Percentiles rank a stretch among this genome's conserved stretches.
Evolutionary conservation across 2,329 filamentous ascomycete genomes (phyloP).

Genomic region (Lojkania enalia): DNA sequence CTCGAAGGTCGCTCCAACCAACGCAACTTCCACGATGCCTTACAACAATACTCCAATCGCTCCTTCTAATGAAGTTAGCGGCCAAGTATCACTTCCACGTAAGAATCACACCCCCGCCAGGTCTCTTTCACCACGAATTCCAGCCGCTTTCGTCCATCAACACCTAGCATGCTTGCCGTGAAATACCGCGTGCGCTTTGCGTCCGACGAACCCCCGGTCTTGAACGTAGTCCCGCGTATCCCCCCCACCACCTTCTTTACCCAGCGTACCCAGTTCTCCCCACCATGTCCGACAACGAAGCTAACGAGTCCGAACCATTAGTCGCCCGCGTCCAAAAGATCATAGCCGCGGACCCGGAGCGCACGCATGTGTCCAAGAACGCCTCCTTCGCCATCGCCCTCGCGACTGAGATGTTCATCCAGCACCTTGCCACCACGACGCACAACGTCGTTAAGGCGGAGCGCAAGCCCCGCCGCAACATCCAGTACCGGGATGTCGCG

Average conservation of each 20-base stretch:
- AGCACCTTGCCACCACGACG: conserved; percentile 82
- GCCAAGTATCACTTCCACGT: conserved; percentile 84
- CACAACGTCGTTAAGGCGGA: conserved; percentile 89
- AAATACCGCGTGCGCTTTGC: not conserved
- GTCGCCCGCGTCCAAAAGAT: conserved; percentile 97
- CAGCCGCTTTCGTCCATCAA: not conserved
- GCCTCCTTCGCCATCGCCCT: conserved; percentile 92
- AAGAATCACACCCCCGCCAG: conserved; percentile 23
- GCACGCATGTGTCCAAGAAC: conserved; percentile 84
- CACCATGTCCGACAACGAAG: not conserved
- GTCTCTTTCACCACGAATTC: not conserved
- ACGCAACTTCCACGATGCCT: conserved; percentile 69
- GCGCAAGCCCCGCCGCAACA: conserved; percentile 86
- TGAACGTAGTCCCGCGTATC: not conserved
- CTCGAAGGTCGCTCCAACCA: not conserved
- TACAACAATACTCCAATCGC: conserved; percentile 86
- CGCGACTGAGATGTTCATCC: conserved; percentile 94
- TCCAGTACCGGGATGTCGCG: conserved; percentile 94
- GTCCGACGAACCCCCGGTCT: not conserved
- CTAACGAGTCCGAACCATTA: conserved; percentile 52
- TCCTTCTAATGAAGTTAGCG: conserved; percentile 79
- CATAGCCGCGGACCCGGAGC: conserved; percentile 76
- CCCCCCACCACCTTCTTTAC: too few relatives aligned
- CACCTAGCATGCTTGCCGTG: not conserved
- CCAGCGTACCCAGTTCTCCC: too few relatives aligned